These are phyloP conservation scores for Xeromyces bisporus DNA, from an alignment of 495 filamentous ascomycete genomes.

Conservation along the genomic window DNA sequence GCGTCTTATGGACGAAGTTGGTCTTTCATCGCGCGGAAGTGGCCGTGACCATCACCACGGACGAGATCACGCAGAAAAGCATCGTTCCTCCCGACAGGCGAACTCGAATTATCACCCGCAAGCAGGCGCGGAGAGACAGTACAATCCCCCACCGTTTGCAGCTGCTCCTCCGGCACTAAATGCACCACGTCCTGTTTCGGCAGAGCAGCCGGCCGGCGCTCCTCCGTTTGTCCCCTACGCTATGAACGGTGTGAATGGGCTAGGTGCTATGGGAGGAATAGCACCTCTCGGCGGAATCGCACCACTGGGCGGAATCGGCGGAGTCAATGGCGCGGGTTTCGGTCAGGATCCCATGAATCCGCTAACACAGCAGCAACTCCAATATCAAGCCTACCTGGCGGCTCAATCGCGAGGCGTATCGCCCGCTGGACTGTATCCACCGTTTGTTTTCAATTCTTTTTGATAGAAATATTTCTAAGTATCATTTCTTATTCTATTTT, in stretches of 20 bases:
- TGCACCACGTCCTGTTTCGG: constrained; percentile 17
- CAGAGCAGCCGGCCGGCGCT: constrained; percentile 22
- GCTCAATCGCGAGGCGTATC: constrained; percentile 29
- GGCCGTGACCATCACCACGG: constrained; percentile 26
- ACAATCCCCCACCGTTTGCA: constrained; percentile 28
- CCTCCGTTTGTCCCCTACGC: constrained; percentile 27
- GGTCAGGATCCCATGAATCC: constrained; percentile 23
- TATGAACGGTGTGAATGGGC: constrained; percentile 20
- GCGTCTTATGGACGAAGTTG: constrained; percentile 94
- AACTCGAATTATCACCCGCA: constrained; percentile 26
- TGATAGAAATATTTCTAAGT: constrained; percentile 21
- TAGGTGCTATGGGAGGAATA: constrained; percentile 7
- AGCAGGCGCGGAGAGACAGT: constrained; percentile 30
- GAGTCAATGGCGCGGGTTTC: constrained; percentile 17
- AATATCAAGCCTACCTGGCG: constrained; percentile 29
- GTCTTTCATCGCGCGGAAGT: constrained; percentile 48
- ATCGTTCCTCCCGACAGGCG: constrained; percentile 27
- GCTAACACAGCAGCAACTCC: constrained; percentile 28
- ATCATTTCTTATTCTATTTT: constrained; percentile 5
- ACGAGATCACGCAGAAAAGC: constrained; percentile 25
- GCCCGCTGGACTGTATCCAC: constrained; percentile 25
- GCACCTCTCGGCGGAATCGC: constrained; percentile 5
- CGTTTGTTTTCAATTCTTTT: constrained; percentile 18
- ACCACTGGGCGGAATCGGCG: constrained; percentile 6
- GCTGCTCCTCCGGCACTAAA: constrained; percentile 27